phyloP scores from a whole-genome alignment of 2,329 filamentous ascomycete species.

The Neocucurbitaria cava region DNA sequence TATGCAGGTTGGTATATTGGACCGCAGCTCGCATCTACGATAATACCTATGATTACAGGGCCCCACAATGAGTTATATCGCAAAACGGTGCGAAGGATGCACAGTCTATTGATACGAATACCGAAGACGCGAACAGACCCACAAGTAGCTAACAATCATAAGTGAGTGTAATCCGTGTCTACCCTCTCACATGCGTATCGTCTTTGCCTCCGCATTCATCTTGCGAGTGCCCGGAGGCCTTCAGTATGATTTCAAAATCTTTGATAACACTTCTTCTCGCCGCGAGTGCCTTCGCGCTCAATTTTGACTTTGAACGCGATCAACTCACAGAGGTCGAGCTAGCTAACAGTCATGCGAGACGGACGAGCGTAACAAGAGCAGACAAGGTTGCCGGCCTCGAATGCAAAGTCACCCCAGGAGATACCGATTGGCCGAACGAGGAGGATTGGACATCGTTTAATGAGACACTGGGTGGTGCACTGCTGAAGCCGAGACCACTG shows the following conservation, averaged over 20 bases:
- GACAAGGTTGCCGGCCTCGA: background rate
- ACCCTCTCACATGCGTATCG: background rate
- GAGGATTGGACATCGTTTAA: slow-evolving; percentile 31
- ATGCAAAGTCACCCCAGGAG: slow-evolving; percentile 29
- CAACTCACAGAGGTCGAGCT: slow-evolving; percentile 31
- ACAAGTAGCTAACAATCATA: background rate
- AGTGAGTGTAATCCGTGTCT: background rate
- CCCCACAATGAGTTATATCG: slow-evolving; percentile 1
- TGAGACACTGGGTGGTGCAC: slow-evolving; percentile 26
- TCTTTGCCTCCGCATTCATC: background rate
- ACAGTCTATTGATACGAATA: background rate
- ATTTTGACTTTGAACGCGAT: slow-evolving; percentile 33
- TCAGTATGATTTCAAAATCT: background rate
- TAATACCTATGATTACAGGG: background rate
- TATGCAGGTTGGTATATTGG: slow-evolving; percentile 8
- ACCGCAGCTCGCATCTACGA: background rate
- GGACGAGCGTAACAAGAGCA: slow-evolving; percentile 14
- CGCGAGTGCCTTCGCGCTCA: slow-evolving; percentile 9
- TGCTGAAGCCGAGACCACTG: slow-evolving; percentile 32
- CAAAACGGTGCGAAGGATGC: background rate
- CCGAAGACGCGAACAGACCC: background rate
- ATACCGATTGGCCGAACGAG: slow-evolving; percentile 29
- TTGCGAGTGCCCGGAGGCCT: background rate
- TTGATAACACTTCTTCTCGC: background rate
- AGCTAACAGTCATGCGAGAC: slow-evolving; percentile 17